Conservation (phyloP, 371 early-diverging fungal genomes). For the Mortierella sp. region DNA sequence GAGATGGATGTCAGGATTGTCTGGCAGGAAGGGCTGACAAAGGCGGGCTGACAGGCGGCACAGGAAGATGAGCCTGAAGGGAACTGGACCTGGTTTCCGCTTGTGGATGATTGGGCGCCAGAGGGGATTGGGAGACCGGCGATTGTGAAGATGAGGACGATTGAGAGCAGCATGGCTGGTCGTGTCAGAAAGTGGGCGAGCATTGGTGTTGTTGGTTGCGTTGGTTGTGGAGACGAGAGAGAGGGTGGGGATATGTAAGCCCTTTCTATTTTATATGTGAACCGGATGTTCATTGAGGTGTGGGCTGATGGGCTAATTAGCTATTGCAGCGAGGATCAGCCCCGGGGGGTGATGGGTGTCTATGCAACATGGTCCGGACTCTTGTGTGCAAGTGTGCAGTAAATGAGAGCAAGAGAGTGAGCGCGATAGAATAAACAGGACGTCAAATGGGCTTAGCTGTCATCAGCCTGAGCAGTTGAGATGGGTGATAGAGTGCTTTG, state of each 20-base stretch:
- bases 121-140: conserved; percentile 27
- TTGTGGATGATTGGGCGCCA: conserved; percentile 19
- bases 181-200: neutral
- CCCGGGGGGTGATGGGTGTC: neutral
- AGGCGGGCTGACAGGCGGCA: conserved; percentile 37
- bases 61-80: conserved; percentile 20
- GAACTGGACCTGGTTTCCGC: conserved; percentile 22
- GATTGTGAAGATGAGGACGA: neutral
- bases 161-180: neutral
- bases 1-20: conserved; percentile 34
- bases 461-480: neutral
- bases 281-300: neutral
- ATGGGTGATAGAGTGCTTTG: no score
- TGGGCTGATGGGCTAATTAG: neutral
- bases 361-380: neutral
- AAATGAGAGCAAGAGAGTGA: neutral
- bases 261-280: neutral
- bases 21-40: conserved; percentile 33
- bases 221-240: neutral
- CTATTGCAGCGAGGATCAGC: neutral
- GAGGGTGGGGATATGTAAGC: neutral
- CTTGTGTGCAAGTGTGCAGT: no score
- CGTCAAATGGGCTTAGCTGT: neutral
- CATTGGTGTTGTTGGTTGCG: neutral
- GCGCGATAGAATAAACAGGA: neutral